These are phyloP conservation scores for Arbutus unedo DNA, from an alignment of 148 eudicot species.

Conservation along the genomic window DNA sequence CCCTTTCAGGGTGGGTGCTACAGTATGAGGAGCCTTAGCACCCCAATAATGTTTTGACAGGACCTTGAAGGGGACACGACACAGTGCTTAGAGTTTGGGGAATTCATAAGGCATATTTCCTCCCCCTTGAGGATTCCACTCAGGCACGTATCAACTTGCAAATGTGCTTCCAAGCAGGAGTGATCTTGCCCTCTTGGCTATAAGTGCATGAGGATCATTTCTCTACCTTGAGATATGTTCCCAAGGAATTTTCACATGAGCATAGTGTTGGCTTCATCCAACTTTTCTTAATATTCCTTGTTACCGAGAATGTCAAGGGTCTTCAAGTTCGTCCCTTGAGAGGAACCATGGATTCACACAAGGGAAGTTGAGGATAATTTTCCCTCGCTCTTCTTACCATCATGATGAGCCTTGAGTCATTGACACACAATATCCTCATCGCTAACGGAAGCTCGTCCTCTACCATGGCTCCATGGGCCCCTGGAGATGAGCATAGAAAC, in stretches of 20 bases:
- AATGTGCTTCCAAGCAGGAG: neutral
- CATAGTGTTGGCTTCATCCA: neutral
- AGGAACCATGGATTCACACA: too few relatives aligned
- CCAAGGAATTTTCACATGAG: neutral
- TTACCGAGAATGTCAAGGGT: neutral
- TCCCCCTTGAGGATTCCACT: neutral
- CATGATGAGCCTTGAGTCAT: neutral
- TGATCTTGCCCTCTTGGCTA: neutral
- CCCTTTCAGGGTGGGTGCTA: neutral
- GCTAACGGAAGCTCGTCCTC: neutral
- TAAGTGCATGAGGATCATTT: neutral
- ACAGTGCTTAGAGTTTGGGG: neutral
- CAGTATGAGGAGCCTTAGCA: neutral
- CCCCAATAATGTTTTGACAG: neutral
- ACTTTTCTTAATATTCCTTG: neutral
- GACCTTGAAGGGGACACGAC: neutral
- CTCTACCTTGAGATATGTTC: neutral
- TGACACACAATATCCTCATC: neutral
- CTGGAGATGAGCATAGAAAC: constrained; percentile 1
- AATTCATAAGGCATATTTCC: neutral
- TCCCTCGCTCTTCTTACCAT: neutral
- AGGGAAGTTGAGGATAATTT: too few relatives aligned
- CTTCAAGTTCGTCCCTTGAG: neutral
- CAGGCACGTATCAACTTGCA: neutral
- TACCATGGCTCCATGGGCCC: neutral